Percentiles rank a stretch among this genome's conserved stretches.
These are phyloP conservation scores for Barnettozyma siamensis DNA, from an alignment of 805 yeast species.

Conservation along the genomic window DNA sequence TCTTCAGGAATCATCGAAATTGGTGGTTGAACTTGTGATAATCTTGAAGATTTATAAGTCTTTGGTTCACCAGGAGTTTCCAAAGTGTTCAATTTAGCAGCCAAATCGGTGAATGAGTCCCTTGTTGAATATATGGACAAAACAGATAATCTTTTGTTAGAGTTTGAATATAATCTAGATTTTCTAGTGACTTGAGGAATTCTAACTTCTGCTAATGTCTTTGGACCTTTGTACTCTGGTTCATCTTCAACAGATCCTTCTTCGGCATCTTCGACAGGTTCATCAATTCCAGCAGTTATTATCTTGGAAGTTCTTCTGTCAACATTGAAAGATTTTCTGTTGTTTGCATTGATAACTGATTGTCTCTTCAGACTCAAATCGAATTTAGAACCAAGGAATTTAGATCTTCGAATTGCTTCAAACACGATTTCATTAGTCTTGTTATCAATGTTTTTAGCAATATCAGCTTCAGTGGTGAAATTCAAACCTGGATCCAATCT, in stretches of 20 bases:
- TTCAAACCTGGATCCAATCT: constrained; percentile 38
- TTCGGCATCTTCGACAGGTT: constrained; percentile 12
- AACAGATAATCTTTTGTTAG: constrained; percentile 66
- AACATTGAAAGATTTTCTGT: constrained; percentile 9
- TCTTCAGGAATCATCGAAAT: constrained; percentile 20
- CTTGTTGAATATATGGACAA: constrained; percentile 65
- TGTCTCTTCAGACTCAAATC: constrained; percentile 30
- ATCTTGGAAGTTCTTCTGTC: constrained; percentile 18
- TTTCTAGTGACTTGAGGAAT: constrained; percentile 70
- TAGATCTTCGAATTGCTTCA: constrained; percentile 40
- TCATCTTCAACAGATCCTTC: neutral
- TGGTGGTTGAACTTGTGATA: constrained; percentile 8
- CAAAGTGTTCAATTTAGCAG: constrained; percentile 32
- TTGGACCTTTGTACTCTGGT: constrained; percentile 31
- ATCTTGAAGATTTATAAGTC: constrained; percentile 5
- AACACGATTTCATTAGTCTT: constrained; percentile 27
- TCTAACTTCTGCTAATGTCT: constrained; percentile 53
- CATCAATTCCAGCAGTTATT: constrained; percentile 22
- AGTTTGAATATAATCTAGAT: constrained; percentile 54
- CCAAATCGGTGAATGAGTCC: constrained; percentile 56
- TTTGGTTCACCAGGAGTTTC: constrained; percentile 4
- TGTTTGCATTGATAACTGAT: constrained; percentile 11
- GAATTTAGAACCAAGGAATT: constrained; percentile 36
- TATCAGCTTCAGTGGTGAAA: constrained; percentile 16
- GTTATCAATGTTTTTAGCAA: constrained; percentile 15